A percentile compares a stretch with the other conserved stretches of the same genome.
These are phyloP conservation scores for Eremomyces bilateralis DNA, from an alignment of 495 filamentous ascomycete genomes.

Conservation along the genomic window DNA sequence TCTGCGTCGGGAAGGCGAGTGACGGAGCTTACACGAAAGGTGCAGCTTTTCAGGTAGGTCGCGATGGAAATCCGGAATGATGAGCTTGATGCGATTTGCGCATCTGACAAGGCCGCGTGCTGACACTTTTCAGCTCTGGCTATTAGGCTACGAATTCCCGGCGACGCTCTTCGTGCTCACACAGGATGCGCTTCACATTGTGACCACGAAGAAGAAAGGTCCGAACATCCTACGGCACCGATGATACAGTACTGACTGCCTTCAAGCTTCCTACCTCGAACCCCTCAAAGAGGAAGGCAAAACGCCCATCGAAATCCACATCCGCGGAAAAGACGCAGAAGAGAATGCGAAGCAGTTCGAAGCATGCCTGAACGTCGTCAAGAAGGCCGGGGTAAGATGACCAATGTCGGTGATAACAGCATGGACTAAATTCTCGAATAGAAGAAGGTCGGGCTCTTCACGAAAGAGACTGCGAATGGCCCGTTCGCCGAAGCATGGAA, in stretches of 20 bases:
- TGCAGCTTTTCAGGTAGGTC: slow-evolving; percentile 78
- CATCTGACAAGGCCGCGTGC: slow-evolving; percentile 1
- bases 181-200: slow-evolving; percentile 62
- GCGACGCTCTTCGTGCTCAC: slow-evolving; percentile 86
- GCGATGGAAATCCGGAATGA: not conserved
- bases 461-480: slow-evolving; percentile 64
- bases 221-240: slow-evolving; percentile 4
- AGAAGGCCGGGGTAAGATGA: slow-evolving; percentile 53
- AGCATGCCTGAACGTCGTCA: slow-evolving; percentile 66
- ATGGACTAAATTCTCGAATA: slow-evolving; percentile 16
- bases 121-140: slow-evolving; percentile 57
- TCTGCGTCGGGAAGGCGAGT: slow-evolving; percentile 87
- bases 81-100: not conserved
- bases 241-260: not conserved
- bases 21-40: slow-evolving; percentile 79
- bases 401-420: not conserved
- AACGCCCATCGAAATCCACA: slow-evolving; percentile 69
- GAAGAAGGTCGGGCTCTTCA: slow-evolving; percentile 73
- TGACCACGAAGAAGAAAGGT: slow-evolving; percentile 97
- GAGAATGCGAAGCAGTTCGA: slow-evolving; percentile 73
- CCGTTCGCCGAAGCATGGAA: slow-evolving; percentile 96
- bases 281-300: slow-evolving; percentile 69
- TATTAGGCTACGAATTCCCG: slow-evolving; percentile 96
- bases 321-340: slow-evolving; percentile 73
- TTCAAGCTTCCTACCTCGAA: slow-evolving; percentile 73